Base-by-base conservation (phyloP, 768 basidiomycete species). In the Infundibulicybe gibba region DNA sequence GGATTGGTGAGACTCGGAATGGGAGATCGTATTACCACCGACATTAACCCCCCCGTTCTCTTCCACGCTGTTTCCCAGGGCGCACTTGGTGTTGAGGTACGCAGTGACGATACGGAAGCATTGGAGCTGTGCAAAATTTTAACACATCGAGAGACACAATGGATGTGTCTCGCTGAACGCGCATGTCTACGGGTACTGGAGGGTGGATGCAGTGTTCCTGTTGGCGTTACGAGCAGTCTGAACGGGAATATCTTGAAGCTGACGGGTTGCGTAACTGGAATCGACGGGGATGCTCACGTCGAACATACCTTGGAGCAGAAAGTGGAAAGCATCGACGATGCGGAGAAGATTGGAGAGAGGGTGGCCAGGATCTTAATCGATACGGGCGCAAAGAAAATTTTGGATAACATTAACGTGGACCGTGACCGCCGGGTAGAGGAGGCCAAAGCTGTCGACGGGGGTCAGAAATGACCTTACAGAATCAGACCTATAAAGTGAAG, bases 141-240 rank as follows among this genome's bases (percentile, higher is more conserved):
- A 40, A 90, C 81, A 1, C 89, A 97, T 61, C 79, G 82, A 68
- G 72, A 77, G 61, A 93, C 92, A 0, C 75, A 82, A 40, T 91
- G 85, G 85, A 68, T 60, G 45, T 90, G 87, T 57, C 69, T 77
- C 19, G 92, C 93, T 2, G 97, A 99, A 66, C 80, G 97, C 12
- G 89, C 87, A 1, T 87, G 89, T 64, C 71, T 98, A 52, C 75
- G 86, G n/a, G 84, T 86, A 17, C 73, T 98, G 44, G 97, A 98
- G 65, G 97, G 97, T 21, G 97, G 97, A 19, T 99, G 97, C 68
- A 94, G 90, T 51, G 94, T 99, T 0, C 95, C 95, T 2, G 94
- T 99, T 13, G 95, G 94, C 3, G 85, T 91, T 21, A 70, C 74
- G 43, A 83, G 81, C 21, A 34, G 40, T 35, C 61, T 62, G 38